A percentile compares a stretch with the other conserved stretches of the same genome.
Evolutionary conservation across 208 protist species (phyloP).

Genomic region (Leishmania aethiopica): DNA sequence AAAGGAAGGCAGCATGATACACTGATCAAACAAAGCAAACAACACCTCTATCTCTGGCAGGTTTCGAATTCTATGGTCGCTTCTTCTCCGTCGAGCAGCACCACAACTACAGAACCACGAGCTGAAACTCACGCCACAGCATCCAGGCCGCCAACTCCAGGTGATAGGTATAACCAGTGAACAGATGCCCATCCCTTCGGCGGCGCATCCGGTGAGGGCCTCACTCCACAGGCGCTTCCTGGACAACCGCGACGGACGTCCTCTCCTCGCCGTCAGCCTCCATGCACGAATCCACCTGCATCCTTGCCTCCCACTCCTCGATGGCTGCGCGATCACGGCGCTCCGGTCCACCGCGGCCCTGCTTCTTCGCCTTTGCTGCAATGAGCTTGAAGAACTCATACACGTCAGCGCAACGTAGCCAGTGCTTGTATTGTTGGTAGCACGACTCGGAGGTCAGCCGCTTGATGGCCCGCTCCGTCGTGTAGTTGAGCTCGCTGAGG

Average conservation of each 20-base stretch:
- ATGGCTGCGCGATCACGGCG: constrained; percentile 72
- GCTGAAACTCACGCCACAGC: background rate
- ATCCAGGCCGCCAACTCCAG: background rate
- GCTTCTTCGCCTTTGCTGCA: constrained; percentile 72
- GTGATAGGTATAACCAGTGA: too few species aligned
- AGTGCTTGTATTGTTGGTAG: constrained; percentile 90
- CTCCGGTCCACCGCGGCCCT: constrained; percentile 51
- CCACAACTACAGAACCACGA: background rate
- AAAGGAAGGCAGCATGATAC: background rate
- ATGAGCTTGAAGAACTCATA: constrained; percentile 84
- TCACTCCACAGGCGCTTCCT: constrained; percentile 3
- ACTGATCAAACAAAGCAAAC: background rate
- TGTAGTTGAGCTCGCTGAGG: constrained; percentile 83
- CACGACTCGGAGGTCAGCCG: constrained; percentile 82
- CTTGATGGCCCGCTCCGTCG: constrained; percentile 75
- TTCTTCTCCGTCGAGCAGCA: background rate
- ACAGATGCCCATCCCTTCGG: too few species aligned
- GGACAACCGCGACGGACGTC: background rate
- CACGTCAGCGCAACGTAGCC: constrained; percentile 77
- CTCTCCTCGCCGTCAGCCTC: constrained; percentile 11
- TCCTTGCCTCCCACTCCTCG: constrained; percentile 88
- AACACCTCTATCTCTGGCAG: background rate
- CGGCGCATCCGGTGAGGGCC: background rate
- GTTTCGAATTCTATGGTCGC: background rate
- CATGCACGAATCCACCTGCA: constrained; percentile 51